Evolutionary conservation across 345 rosid species (phyloP).

Genomic region (Mallotus nudiflorus): DNA sequence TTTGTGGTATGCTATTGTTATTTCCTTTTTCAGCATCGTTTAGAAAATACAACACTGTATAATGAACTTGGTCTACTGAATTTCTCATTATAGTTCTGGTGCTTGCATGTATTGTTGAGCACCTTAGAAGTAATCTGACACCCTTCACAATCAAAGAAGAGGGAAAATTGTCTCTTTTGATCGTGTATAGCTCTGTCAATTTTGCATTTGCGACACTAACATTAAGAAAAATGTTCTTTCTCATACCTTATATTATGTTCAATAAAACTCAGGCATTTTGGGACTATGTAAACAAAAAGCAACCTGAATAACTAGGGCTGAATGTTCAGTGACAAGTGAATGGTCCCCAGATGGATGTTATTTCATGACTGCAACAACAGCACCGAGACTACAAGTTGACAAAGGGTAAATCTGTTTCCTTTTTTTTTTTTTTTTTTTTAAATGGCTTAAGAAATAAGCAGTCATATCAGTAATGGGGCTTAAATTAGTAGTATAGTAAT

Average conservation of each 20-base stretch:
- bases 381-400: constrained; percentile 92
- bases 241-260: background rate
- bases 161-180: background rate
- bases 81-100: background rate
- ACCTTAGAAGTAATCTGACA: no score
- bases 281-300: constrained; percentile 69
- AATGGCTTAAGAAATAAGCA: background rate
- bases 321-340: constrained; percentile 84
- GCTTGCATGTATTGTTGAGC: background rate
- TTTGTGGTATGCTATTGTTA: no score
- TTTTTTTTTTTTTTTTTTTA: background rate
- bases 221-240: background rate
- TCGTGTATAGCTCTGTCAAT: background rate
- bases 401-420: no score
- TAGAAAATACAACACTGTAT: no score
- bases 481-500: background rate
- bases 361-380: constrained; percentile 95
- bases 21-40: no score
- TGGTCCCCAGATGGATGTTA: constrained; percentile 93
- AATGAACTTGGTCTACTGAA: no score
- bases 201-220: background rate
- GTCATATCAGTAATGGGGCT: background rate
- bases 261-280: constrained; percentile 66
- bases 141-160: background rate
- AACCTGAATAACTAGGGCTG: constrained; percentile 75